A percentile compares a stretch with the other conserved stretches of the same genome.
phyloP scores from a whole-genome alignment of 257 asterid genomes.

The Marsdenia floribunda region DNA sequence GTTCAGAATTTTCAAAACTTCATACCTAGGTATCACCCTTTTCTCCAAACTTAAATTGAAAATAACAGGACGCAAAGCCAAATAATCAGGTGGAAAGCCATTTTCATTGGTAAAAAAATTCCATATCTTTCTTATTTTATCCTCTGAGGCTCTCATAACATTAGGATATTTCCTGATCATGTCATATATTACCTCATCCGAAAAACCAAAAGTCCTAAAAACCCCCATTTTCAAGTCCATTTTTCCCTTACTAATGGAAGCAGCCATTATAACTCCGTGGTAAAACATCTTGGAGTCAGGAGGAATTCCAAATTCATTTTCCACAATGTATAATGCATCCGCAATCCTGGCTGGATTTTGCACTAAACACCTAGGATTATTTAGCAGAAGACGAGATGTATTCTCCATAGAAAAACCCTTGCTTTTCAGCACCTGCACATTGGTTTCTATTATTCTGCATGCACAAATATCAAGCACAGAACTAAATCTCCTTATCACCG shows the following conservation, averaged over 20 bases:
- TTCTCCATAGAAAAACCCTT: constrained; percentile 1
- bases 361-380: constrained; percentile 1
- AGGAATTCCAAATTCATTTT: constrained; percentile 10
- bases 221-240: constrained; percentile 2
- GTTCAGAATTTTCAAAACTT: constrained; percentile 10
- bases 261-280: background rate
- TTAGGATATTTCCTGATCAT: constrained; percentile 6
- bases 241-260: background rate
- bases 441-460: background rate
- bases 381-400: background rate
- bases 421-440: background rate
- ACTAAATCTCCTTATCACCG: constrained; percentile 6
- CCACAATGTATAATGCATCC: background rate
- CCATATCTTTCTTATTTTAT: background rate
- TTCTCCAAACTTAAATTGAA: constrained; percentile 16
- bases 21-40: constrained; percentile 17
- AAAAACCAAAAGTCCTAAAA: constrained; percentile 18
- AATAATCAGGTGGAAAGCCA: constrained; percentile 10
- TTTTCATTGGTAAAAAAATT: constrained; percentile 14
- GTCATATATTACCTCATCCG: background rate
- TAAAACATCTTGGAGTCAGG: constrained; percentile 13
- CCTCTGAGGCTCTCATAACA: background rate
- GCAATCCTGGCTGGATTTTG: background rate
- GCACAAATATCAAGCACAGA: background rate
- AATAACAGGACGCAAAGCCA: background rate